These are phyloP conservation scores for Paracamarosporium sp. DNA, from an alignment of 2,329 filamentous ascomycete species.

Conservation along the genomic window DNA sequence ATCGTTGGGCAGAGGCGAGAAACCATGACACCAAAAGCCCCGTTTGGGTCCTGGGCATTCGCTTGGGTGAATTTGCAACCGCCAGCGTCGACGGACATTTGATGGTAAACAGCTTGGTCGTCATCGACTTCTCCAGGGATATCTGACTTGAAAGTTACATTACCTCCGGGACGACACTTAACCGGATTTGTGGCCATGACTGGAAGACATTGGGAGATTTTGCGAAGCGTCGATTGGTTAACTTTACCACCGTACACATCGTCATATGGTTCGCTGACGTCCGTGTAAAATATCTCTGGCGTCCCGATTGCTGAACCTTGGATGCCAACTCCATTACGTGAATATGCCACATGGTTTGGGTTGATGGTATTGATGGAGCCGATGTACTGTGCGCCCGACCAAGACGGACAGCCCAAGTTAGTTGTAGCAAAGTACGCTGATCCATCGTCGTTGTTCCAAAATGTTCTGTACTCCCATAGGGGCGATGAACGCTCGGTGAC, in stretches of 20 bases:
- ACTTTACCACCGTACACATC: not conserved
- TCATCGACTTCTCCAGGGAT: not conserved
- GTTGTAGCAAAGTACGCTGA: constrained; percentile 7
- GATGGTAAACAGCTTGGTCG: not conserved
- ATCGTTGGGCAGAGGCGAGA: constrained; percentile 5
- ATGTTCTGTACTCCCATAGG: constrained; percentile 8
- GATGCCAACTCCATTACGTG: constrained; percentile 9
- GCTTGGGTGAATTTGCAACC: constrained; percentile 9
- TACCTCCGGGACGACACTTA: constrained; percentile 6
- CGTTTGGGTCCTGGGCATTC: constrained; percentile 2
- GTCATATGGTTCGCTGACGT: constrained; percentile 7
- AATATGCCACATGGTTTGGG: constrained; percentile 7
- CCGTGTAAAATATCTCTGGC: constrained; percentile 13
- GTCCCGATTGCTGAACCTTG: constrained; percentile 6
- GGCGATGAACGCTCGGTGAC: constrained; percentile 5
- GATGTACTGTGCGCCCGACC: constrained; percentile 5
- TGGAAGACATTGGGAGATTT: constrained; percentile 11
- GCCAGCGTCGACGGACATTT: constrained; percentile 1
- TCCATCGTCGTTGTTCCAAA: constrained; percentile 9
- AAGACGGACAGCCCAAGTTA: constrained; percentile 7
- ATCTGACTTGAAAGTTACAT: not conserved
- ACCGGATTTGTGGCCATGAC: constrained; percentile 10
- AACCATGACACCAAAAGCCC: constrained; percentile 7
- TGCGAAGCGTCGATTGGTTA: constrained; percentile 7
- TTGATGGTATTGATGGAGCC: constrained; percentile 9